phyloP scores from a whole-genome alignment of 2,329 filamentous ascomycete species.

The Apiospora marii region DNA sequence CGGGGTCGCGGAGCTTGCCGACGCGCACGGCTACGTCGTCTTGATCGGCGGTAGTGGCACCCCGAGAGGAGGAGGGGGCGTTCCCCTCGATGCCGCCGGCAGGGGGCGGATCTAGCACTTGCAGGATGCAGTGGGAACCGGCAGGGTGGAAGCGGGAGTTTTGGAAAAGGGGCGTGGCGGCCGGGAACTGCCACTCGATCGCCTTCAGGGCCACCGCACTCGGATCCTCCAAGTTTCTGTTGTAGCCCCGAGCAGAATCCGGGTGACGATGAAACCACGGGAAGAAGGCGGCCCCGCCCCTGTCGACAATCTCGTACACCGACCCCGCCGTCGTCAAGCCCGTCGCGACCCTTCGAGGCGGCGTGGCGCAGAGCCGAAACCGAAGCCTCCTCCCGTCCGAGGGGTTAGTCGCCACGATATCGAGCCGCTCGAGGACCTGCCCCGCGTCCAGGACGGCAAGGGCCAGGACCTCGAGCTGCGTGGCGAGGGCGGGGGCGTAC shows the following conservation, averaged over 20 bases:
- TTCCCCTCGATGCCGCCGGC: too few relatives aligned
- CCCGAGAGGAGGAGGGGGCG: neutral
- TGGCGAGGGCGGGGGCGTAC: constrained; percentile 28
- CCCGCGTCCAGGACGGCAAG: constrained; percentile 28
- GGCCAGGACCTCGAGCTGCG: constrained; percentile 30
- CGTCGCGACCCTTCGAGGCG: neutral
- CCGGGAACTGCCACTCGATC: constrained; percentile 15
- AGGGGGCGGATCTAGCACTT: constrained; percentile 11
- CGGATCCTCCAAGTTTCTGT: neutral
- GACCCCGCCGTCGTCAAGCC: neutral
- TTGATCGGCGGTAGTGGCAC: neutral
- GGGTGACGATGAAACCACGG: constrained; percentile 18
- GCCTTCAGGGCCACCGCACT: neutral
- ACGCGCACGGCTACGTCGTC: constrained; percentile 1
- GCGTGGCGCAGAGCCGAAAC: constrained; percentile 22
- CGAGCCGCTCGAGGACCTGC: constrained; percentile 29
- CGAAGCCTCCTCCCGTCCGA: constrained; percentile 21
- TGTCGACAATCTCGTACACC: neutral
- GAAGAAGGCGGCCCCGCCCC: constrained; percentile 22
- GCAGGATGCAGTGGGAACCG: constrained; percentile 8
- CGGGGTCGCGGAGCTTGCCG: constrained; percentile 22
- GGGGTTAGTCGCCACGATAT: constrained; percentile 22
- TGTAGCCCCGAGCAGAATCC: too few relatives aligned
- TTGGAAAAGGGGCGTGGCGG: neutral
- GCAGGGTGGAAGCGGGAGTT: neutral